Evolutionary conservation across 305 asterid genomes (phyloP).

Genomic region (Fraxinus sp.): DNA sequence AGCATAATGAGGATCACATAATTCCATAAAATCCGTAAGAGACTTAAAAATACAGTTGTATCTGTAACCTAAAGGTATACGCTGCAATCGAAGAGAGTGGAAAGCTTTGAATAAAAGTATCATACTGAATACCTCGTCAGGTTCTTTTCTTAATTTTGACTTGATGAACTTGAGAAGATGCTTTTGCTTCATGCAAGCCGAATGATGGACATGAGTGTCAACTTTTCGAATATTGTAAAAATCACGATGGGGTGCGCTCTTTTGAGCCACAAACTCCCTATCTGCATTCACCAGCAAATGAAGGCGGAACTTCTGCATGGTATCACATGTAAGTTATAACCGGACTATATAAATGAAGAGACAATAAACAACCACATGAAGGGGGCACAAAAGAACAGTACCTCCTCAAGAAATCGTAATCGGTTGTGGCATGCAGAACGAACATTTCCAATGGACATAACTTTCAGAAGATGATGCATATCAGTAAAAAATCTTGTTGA

Average conservation of each 20-base stretch:
- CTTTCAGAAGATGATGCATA: slow-evolving; percentile 82
- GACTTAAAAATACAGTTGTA: slow-evolving; percentile 4
- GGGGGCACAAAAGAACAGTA: slow-evolving; percentile 31
- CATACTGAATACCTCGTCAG: slow-evolving; percentile 70
- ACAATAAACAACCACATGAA: slow-evolving; percentile 21
- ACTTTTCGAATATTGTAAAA: slow-evolving; percentile 92
- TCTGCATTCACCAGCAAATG: slow-evolving; percentile 85
- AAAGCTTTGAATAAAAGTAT: slow-evolving; percentile 26
- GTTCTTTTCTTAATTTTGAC: slow-evolving; percentile 82
- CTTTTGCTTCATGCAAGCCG: slow-evolving; percentile 97
- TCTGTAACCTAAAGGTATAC: slow-evolving; percentile 9
- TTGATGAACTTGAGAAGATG: slow-evolving; percentile 91
- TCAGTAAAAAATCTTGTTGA: slow-evolving; percentile 84
- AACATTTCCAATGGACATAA: slow-evolving; percentile 77
- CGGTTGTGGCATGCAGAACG: slow-evolving; percentile 84
- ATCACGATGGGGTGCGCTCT: slow-evolving; percentile 94
- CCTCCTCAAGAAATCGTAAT: slow-evolving; percentile 87
- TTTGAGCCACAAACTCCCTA: slow-evolving; percentile 83
- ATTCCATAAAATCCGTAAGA: slow-evolving; percentile 21
- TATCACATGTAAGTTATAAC: slow-evolving; percentile 23
- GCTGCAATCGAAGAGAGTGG: slow-evolving; percentile 11
- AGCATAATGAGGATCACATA: slow-evolving; percentile 26
- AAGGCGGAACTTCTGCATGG: slow-evolving; percentile 75
- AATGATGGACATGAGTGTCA: slow-evolving; percentile 90
- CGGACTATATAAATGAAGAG: slow-evolving; percentile 20